These are phyloP conservation scores for Hypholoma fasciculare DNA, from an alignment of 768 basidiomycete species.

Conservation along the genomic window DNA sequence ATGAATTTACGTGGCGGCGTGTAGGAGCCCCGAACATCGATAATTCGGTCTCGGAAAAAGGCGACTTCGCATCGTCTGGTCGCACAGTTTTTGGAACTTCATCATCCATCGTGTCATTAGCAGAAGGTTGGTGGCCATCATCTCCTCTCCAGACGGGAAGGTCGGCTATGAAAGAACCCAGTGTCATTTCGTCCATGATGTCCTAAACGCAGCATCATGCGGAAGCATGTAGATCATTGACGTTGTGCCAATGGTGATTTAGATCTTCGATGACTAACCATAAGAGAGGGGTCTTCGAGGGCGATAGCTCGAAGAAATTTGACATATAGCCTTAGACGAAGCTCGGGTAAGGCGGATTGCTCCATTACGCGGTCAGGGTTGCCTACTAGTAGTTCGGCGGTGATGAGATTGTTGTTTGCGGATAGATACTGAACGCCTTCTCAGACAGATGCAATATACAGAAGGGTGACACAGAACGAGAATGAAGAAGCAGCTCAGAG, in stretches of 20 bases:
- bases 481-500: too few species aligned
- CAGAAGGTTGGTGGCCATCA: too few species aligned
- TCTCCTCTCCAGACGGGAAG: background rate
- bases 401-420: too few species aligned
- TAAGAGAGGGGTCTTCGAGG: conserved; percentile 11
- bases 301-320: conserved; percentile 7
- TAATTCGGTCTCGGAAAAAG: conserved; percentile 6
- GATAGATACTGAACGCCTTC: too few species aligned
- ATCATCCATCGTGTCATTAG: too few species aligned
- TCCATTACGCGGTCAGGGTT: background rate
- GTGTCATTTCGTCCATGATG: conserved; percentile 7
- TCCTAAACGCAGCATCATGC: conserved; percentile 1
- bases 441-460: too few species aligned
- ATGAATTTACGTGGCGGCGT: conserved; percentile 14
- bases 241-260: background rate
- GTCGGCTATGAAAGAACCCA: conserved; percentile 9
- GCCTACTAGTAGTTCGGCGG: too few species aligned
- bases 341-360: background rate
- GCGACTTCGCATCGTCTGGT: background rate
- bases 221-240: background rate
- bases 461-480: too few species aligned
- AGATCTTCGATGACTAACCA: conserved; percentile 4
- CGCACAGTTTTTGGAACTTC: too few species aligned
- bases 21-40: conserved; percentile 11
- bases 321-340: conserved; percentile 4